phyloP scores from a whole-genome alignment of 495 filamentous ascomycete species.

The Neurospora sp. region DNA sequence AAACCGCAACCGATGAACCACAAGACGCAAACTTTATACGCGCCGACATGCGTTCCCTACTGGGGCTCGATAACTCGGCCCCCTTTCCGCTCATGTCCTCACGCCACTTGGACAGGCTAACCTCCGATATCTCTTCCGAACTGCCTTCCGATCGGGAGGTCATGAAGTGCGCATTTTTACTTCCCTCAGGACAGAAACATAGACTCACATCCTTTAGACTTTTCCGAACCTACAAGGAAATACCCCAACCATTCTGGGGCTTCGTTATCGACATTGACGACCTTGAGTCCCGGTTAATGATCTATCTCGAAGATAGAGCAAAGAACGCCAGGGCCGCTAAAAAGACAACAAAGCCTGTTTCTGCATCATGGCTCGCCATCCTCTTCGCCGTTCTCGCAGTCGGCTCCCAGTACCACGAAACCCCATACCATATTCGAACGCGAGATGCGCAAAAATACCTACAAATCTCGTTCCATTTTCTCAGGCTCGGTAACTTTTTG shows the following conservation, averaged over 20 bases:
- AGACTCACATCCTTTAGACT: slow-evolving; percentile 34
- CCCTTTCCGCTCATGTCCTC: slow-evolving; percentile 77
- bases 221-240: slow-evolving; percentile 64
- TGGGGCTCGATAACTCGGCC: slow-evolving; percentile 75
- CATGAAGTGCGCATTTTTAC: slow-evolving; percentile 34
- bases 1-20: slow-evolving; percentile 33
- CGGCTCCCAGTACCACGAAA: slow-evolving; percentile 69
- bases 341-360: slow-evolving; percentile 45
- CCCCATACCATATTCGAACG: slow-evolving; percentile 46
- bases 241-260: slow-evolving; percentile 69
- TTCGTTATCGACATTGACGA: slow-evolving; percentile 60
- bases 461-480: slow-evolving; percentile 47
- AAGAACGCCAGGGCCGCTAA: slow-evolving; percentile 39
- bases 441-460: slow-evolving; percentile 44
- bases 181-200: neutral
- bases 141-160: slow-evolving; percentile 53
- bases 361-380: slow-evolving; percentile 57
- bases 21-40: slow-evolving; percentile 40
- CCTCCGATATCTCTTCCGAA: slow-evolving; percentile 58
- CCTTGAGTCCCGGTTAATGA: slow-evolving; percentile 54
- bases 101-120: slow-evolving; percentile 57
- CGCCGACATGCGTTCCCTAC: slow-evolving; percentile 63
- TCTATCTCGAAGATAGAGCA: slow-evolving; percentile 56
- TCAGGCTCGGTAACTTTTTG: slow-evolving; percentile 43
- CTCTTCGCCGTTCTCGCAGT: slow-evolving; percentile 73